Percentiles rank a stretch among this genome's conserved stretches.
These are phyloP conservation scores for Gossypium thurberi DNA, from an alignment of 345 rosid genomes.

Conservation along the genomic window DNA sequence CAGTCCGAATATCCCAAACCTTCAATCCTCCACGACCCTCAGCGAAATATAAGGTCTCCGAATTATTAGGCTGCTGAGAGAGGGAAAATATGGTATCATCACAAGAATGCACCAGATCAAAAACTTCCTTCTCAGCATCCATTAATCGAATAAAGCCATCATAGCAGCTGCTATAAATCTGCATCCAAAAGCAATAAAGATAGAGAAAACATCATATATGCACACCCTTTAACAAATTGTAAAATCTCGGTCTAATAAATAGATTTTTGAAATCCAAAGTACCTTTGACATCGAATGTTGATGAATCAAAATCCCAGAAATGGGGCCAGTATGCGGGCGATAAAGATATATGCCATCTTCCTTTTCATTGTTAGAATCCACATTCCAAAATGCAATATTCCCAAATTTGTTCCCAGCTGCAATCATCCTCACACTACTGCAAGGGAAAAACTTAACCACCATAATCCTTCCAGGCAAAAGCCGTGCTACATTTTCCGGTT, in stretches of 20 bases:
- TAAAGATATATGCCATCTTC: constrained; percentile 55
- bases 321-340: constrained; percentile 44
- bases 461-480: constrained; percentile 52
- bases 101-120: constrained; percentile 47
- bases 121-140: constrained; percentile 74
- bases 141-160: constrained; percentile 63
- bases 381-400: constrained; percentile 69
- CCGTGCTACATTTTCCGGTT: constrained; percentile 55
- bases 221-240: neutral
- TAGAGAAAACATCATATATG: too few species aligned
- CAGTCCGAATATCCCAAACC: constrained; percentile 55
- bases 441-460: constrained; percentile 54
- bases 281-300: constrained; percentile 60
- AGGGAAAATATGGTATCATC: constrained; percentile 53
- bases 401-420: constrained; percentile 65
- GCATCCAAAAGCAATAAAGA: constrained; percentile 12
- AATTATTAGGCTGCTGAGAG: constrained; percentile 48
- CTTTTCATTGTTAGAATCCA: constrained; percentile 31
- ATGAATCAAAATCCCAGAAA: constrained; percentile 58
- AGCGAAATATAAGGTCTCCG: constrained; percentile 46
- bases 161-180: constrained; percentile 65
- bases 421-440: constrained; percentile 48
- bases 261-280: neutral
- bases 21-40: constrained; percentile 53
- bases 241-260: neutral